Base-by-base conservation (phyloP, 495 filamentous ascomycete genomes). In the Aspergillus asperescens region DNA sequence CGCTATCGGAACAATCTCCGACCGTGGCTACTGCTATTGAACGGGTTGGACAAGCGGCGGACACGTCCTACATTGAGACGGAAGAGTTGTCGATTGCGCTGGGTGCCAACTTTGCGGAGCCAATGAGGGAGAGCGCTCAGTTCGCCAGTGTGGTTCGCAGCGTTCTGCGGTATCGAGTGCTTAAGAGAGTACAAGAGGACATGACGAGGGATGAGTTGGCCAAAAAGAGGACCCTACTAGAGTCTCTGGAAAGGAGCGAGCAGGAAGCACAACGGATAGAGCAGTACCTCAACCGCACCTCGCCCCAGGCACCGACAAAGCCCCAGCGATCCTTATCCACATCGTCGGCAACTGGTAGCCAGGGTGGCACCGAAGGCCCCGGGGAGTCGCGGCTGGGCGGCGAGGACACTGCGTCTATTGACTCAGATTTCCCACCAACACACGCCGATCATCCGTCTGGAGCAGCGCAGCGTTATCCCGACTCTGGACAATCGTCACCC, bases 121-220 rank as follows among this genome's bases (percentile, higher is more conserved):
- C 93, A 3, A 94, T 98, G 87, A 80, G 93, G 28, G 93, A 98
- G 67, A 94, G 86, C 56, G 93, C 93, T 13, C 93, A 98, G 62
- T 97, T 98, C 63, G 93, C 93, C 0, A 89, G 93, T 19, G 87
- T 98, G 0, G 93, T 98, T 9, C 82, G 93, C 15, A 86, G 73
- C 48, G 91, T 97, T 20, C 70, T 98, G 15, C 79, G 89, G 34
- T 98, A 94, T 59, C 74, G 93, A 7, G 84, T 96, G 2, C 68
- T 97, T 34, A 98, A 98, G 70, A 81, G 93, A 15, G 86, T 96
- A 18, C 93, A 98, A 57, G 88, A 97, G 65, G 93, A 98, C 54
- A 95, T 96, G 91, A 96, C 90, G 1, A 82, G 83, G 25, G 94
- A 96, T 44, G 88, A 96, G 59, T 72, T 98, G 7, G 72, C 80